phyloP scores from a whole-genome alignment of 176 grass and related monocot genomes.

The Musa itinerans region DNA sequence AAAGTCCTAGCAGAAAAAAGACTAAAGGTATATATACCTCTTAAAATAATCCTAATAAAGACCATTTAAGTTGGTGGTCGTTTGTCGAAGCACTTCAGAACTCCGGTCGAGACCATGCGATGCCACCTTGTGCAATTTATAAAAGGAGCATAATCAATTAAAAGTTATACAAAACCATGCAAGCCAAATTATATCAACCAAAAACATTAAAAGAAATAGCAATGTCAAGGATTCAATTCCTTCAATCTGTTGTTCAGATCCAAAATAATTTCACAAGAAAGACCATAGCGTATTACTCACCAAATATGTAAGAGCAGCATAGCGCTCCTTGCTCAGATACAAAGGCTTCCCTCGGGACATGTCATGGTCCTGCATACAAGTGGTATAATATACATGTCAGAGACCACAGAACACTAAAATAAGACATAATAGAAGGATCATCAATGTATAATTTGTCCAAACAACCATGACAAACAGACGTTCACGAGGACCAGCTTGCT shows the following conservation, averaged over 20 bases:
- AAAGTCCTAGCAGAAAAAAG: neutral
- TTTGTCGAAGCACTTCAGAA: conserved; percentile 95
- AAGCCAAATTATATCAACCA: neutral
- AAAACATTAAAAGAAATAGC: neutral
- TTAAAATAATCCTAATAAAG: conserved; percentile 34
- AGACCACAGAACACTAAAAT: neutral
- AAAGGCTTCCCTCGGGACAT: conserved; percentile 89
- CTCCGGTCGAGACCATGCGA: conserved; percentile 91
- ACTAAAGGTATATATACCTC: neutral
- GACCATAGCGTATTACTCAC: conserved; percentile 25
- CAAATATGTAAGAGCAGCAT: conserved; percentile 79
- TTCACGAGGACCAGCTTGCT: too few species aligned
- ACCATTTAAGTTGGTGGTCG: conserved; percentile 56
- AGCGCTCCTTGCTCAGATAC: conserved; percentile 92
- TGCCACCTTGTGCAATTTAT: conserved; percentile 51
- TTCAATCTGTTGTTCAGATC: neutral
- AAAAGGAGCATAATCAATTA: conserved; percentile 18
- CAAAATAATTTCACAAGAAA: conserved; percentile 5
- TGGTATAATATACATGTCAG: neutral
- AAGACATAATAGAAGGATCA: too few species aligned
- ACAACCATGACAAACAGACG: neutral
- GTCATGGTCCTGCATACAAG: conserved; percentile 67
- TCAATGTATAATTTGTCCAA: neutral
- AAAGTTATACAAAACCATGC: neutral
- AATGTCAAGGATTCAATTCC: neutral